Conservation (phyloP, 2,329 filamentous ascomycete genomes). For the Phyllosticta paracitricarpa region DNA sequence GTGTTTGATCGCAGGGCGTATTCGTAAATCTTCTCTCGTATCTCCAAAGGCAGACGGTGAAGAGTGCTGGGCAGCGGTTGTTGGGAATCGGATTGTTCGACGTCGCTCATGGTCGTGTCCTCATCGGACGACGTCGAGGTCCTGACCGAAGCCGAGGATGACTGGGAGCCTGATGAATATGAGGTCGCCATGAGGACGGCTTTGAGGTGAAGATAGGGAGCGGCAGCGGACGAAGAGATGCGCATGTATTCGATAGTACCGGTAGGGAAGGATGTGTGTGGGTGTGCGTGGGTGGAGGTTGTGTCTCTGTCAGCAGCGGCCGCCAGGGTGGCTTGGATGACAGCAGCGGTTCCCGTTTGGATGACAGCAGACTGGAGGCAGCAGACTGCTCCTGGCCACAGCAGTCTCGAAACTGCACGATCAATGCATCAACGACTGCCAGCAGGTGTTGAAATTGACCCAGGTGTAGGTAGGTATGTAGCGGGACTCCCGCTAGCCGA, state of each 20-base stretch:
- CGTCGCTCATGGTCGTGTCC: constrained; percentile 4
- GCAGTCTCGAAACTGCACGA: too few species aligned
- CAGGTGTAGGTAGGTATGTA: too few species aligned
- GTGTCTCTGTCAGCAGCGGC: not conserved
- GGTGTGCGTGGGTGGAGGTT: not conserved
- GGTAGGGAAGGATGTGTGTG: not conserved
- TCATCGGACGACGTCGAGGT: not conserved
- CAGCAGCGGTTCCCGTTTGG: too few species aligned
- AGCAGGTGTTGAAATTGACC: not conserved
- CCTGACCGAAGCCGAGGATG: not conserved
- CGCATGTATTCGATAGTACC: not conserved
- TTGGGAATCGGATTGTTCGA: not conserved
- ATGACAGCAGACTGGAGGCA: too few species aligned
- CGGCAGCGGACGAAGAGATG: not conserved
- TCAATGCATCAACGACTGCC: not conserved
- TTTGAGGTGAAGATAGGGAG: not conserved
- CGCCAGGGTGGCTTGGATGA: not conserved
- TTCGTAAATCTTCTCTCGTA: constrained; percentile 26
- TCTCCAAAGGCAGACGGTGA: constrained; percentile 23
- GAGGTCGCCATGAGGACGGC: not conserved
- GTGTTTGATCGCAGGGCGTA: constrained; percentile 22
- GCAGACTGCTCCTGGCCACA: too few species aligned
- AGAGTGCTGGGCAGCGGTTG: constrained; percentile 5
- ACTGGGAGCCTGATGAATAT: not conserved
- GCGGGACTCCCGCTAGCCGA: not conserved